A percentile compares a stretch with the other conserved stretches of the same genome.
These are phyloP conservation scores for Pseudocercospora eumusae DNA, from an alignment of 2,329 filamentous ascomycete species.

Conservation along the genomic window DNA sequence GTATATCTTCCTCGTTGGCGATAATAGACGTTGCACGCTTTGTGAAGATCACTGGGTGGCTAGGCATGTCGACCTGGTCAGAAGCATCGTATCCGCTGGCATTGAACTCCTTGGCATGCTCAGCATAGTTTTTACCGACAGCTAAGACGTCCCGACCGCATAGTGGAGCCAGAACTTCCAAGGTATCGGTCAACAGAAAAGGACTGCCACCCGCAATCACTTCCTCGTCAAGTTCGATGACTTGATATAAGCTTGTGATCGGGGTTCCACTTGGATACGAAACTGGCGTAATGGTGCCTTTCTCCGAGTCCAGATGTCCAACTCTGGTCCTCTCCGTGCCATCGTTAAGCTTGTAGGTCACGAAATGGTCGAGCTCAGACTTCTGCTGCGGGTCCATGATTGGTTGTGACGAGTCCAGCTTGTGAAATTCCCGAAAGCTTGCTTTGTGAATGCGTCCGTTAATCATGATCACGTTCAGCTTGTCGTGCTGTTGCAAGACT, in stretches of 20 bases:
- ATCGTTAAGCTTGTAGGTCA: conserved; percentile 11
- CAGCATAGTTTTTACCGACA: conserved; percentile 60
- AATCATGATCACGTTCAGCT: conserved; percentile 51
- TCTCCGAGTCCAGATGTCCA: conserved; percentile 18
- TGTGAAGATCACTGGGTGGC: conserved; percentile 59
- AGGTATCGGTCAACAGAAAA: conserved; percentile 38
- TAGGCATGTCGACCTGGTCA: conserved; percentile 56
- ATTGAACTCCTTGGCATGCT: conserved; percentile 61
- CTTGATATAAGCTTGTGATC: conserved; percentile 53
- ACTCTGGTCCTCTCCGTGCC: neutral
- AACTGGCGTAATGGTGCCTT: conserved; percentile 47
- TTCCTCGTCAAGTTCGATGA: conserved; percentile 51
- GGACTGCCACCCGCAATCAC: conserved; percentile 44
- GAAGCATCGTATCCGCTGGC: conserved; percentile 57
- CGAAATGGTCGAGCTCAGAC: conserved; percentile 1
- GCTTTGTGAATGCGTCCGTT: conserved; percentile 52
- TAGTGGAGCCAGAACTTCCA: conserved; percentile 52
- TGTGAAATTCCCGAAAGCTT: conserved; percentile 28
- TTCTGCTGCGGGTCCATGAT: neutral
- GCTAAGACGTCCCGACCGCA: conserved; percentile 55
- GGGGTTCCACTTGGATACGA: conserved; percentile 51
- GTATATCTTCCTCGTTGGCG: conserved; percentile 51
- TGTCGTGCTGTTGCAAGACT: conserved; percentile 49
- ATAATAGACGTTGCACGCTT: conserved; percentile 58
- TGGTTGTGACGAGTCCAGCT: conserved; percentile 1